Evolutionary conservation across 257 asterid species (phyloP), one percentile per base, ranked within the genome.

Genomic region (Voacanga thouarsii): DNA sequence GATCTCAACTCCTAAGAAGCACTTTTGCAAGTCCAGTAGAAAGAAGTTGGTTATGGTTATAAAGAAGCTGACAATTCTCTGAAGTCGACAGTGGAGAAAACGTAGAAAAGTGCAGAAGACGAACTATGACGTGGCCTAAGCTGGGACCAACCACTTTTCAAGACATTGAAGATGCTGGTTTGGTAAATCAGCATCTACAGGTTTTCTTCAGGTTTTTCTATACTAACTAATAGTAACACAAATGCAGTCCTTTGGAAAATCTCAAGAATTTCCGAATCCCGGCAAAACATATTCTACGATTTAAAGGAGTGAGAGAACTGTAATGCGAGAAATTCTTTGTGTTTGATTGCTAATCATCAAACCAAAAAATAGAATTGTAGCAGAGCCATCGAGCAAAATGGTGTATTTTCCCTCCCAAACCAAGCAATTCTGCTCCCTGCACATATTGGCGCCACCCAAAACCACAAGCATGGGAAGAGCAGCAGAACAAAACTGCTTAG

Each of bases 401-500:
- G 77, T 50, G 44, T 39, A 45, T 41, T 72, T 82, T 71, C 55
- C 67, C 57, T 61, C 79, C 82, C 80, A 80, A 75, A 39, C 72
- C 67, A 79, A 70, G 74, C 75, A 55, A 28, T 76, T 49, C 55
- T 68, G 71, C n/a, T 24, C 19, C 56, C 71, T 64, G 2, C 65
- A 72, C 72, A 49, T 76, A 43, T 39, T 56, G 18, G 41, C 28
- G 26, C 65, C 78, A 6, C 72, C 33, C 10, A 64, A n/a, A 57
- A 37, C 66, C 65, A 21, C 44, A 30, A 74, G 53, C 75, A 76
- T 49, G 67, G 77, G 81, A 75, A 84, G 94, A 83, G 96, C 87
- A 41, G 91, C 89, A 28, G 94, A 91, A 78, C 97, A 89, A 64
- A 84, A 81, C 80, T 91, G 96, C 85, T 86, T 90, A 82, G 47